Evolutionary conservation across 257 asterid species (phyloP).

Genomic region (Solanum sitiens): DNA sequence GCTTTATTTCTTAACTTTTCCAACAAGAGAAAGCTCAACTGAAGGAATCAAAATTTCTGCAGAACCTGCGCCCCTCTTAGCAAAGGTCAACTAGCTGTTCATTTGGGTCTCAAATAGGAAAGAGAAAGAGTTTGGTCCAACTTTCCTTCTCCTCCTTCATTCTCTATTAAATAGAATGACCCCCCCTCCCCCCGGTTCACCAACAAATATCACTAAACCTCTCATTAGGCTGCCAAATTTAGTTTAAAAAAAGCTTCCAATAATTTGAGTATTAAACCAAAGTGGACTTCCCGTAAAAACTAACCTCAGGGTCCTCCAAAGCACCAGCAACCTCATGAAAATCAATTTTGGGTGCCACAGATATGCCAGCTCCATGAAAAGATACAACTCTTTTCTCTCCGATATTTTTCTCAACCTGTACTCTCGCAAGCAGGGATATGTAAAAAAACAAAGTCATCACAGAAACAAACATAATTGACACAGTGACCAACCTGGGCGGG

Average conservation of each 20-base stretch:
- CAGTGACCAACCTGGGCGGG: slow-evolving; percentile 48
- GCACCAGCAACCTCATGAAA: slow-evolving; percentile 41
- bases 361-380: slow-evolving; percentile 79
- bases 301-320: slow-evolving; percentile 59
- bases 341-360: slow-evolving; percentile 48
- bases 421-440: slow-evolving; percentile 14
- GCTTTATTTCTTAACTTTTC: not conserved
- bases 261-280: not conserved
- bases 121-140: not conserved
- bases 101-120: not conserved
- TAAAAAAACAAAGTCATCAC: not conserved
- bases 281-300: not conserved
- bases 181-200: not conserved
- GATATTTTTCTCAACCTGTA: slow-evolving; percentile 85
- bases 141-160: not conserved
- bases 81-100: not conserved
- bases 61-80: not conserved
- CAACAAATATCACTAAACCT: not conserved
- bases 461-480: not conserved
- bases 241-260: not conserved
- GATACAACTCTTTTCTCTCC: slow-evolving; percentile 78
- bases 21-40: not conserved
- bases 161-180: not conserved
- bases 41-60: not conserved
- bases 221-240: not conserved